Evolutionary conservation across 306 rosid species (phyloP).

Genomic region (Fragaria iinumae): DNA sequence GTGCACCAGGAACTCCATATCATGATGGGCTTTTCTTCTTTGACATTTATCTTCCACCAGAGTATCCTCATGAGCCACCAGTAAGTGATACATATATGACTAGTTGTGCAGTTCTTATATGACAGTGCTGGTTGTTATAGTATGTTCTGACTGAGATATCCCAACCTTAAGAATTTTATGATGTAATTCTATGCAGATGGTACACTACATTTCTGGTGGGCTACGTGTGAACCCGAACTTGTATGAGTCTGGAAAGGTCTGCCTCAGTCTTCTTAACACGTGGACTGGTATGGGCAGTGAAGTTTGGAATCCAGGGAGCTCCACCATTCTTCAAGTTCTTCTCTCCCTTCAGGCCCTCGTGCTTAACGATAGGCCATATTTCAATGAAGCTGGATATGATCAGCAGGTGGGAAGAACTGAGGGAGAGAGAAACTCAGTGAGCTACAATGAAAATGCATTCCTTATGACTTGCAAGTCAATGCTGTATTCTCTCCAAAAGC

Average conservation of each 20-base stretch:
- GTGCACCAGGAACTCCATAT: constrained; percentile 95
- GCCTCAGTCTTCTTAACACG: constrained; percentile 87
- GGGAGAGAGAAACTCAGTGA: constrained; percentile 89
- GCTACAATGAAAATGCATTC: constrained; percentile 92
- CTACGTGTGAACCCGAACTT: constrained; percentile 86
- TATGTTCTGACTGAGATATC: constrained; percentile 3
- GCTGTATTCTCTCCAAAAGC: constrained; percentile 60
- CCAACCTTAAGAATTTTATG: constrained; percentile 15
- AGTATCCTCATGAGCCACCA: constrained; percentile 88
- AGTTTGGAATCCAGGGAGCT: constrained; percentile 81
- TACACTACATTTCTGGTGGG: constrained; percentile 88
- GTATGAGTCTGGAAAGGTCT: constrained; percentile 95
- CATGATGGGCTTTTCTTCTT: constrained; percentile 92
- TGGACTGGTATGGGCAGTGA: constrained; percentile 79
- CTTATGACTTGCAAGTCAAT: constrained; percentile 88
- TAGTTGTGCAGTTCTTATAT: constrained; percentile 16
- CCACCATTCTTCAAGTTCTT: constrained; percentile 91
- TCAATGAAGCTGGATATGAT: constrained; percentile 97
- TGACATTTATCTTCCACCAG: constrained; percentile 78
- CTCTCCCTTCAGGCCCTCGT: constrained; percentile 97
- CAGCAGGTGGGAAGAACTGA: constrained; percentile 83
- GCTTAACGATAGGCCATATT: constrained; percentile 97
- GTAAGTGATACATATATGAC: constrained; percentile 50
- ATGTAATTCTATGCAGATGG: constrained; percentile 54
- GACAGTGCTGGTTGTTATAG: constrained; percentile 8